Evolutionary conservation across 192 early-diverging fungal genomes (phyloP), one percentile per base, ranked within the genome.

Genomic region (Linnemannia schmuckeri): DNA sequence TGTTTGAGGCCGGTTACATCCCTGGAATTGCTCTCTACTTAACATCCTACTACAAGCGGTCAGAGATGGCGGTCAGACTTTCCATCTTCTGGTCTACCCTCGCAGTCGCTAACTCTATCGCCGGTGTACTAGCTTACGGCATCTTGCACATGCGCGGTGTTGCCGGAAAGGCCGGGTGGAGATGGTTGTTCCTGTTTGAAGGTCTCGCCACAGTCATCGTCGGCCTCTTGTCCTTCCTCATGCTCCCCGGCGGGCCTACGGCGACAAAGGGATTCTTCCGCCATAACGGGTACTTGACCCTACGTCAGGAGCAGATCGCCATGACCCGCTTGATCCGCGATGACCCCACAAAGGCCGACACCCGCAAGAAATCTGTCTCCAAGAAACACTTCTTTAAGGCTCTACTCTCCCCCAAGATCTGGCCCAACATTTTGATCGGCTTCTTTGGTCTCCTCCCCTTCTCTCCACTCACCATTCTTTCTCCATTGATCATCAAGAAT

Each of bases 171-270:
- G 85, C 90, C 37, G 94, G 93, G 13, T 95, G 94, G 94, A 80
- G 89, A 41, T 95, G 94, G 94, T 77, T 94, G 6, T 94, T 94
- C 75, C 54, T 92, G 38, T 83, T 95, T 74, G 93, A 94, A 57
- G 93, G 93, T 24, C 77, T 91, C 3, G 76, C 79, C 18, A 94
- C 94, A 5, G 83, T 91, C 37, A 12, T 93, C 46, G 70, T 93
- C 47, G 91, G 90, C 20, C 37, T 91, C 15, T 15, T 91, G 33
- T 88, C 91, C 18, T 92, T 89, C 83, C 92, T 92, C 57, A 90
- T 88, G 72, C 78, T 94, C 13, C 93, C 91, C 35, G 85, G 83
- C 10, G 86, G 80, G 3, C 92, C 91, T 17, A 80, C 79, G 2
- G 57, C 52, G 4, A 91, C 91, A 15, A 74, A 75, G 22, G 74